Base-by-base conservation (phyloP, 2,329 filamentous ascomycete genomes). In the Ambrosiella xylebori region DNA sequence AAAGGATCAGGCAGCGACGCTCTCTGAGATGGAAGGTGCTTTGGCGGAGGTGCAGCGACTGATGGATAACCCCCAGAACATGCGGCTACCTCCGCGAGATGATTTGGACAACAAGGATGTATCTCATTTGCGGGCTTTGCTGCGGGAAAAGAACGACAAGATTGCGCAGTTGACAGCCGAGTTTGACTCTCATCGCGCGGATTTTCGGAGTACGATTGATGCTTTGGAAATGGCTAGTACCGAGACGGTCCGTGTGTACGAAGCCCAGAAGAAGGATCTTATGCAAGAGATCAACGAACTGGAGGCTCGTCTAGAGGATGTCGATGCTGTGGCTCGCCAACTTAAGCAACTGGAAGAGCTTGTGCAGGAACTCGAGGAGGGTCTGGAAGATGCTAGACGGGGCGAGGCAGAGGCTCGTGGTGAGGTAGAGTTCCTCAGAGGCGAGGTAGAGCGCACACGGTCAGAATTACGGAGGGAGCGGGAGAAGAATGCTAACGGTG, bases 191-290 rank as follows among this genome's bases (percentile, higher is more conserved):
- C 91, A 98, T 68, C 80, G 93, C 60, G 91, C 93, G 15, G 93
- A 98, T 69, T 98, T 98, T 71, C 78, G 93, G 63, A 95, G 88
- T 69, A 98, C 93, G 15, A 93, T 98, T 61, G 93, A 98, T 71
- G 95, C 91, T 0, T 76, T 98, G 55, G 93, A 98, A 69, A 80
- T 97, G 73, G 94, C 93, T 1, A 95, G 89, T 66, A 86, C 89
- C 0, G 93, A 98, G 72, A 98, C 93, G 0, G 86, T 96, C 70
- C 80, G 91, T 35, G 91, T 98, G 12, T 98, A 98, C 67, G 93
- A 98, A 68, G 86, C 88, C 69, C 86, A 88, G 71, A 87, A 97
- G 61, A 85, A 90, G 65, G 87, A 89, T 65, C 71, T 98, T 45
- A 79, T 93, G 71, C 79, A 84, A 60, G 90, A 97, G 65, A 77